These are phyloP conservation scores for Colletotrichum tropicale DNA, from an alignment of 2,329 filamentous ascomycete species.

Conservation along the genomic window DNA sequence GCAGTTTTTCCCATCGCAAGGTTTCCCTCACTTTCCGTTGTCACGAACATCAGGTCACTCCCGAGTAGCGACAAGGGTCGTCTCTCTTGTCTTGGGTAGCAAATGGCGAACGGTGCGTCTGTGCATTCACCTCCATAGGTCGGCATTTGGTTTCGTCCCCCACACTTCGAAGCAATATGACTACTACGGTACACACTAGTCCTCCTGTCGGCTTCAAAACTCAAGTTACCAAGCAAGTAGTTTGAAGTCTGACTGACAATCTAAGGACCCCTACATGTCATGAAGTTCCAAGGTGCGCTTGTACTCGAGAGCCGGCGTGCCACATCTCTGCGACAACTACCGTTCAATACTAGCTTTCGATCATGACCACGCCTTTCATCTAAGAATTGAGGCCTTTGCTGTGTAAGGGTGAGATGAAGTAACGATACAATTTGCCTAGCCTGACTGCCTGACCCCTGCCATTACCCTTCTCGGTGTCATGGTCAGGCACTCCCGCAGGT, in stretches of 20 bases:
- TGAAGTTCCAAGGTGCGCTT: neutral
- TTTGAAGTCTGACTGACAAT: neutral
- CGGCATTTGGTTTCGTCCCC: neutral
- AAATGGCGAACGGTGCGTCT: conserved; percentile 1
- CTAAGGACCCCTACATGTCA: neutral
- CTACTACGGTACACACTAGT: neutral
- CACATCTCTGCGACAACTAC: neutral
- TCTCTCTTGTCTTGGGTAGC: neutral
- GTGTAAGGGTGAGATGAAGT: neutral
- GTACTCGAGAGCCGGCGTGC: neutral
- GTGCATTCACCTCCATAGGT: neutral
- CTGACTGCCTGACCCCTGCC: neutral
- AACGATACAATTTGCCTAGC: neutral
- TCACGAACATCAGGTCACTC: neutral
- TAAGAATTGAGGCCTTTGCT: neutral
- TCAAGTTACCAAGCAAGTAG: neutral
- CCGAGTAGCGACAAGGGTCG: neutral
- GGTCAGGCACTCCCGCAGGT: neutral
- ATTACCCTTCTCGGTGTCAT: neutral
- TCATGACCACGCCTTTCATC: neutral
- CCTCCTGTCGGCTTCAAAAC: neutral
- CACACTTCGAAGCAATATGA: neutral
- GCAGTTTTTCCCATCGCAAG: neutral
- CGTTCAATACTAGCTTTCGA: neutral
- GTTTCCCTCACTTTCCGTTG: neutral